These are phyloP conservation scores for Alloascoidea africana DNA, from an alignment of 805 yeast species.

Conservation along the genomic window DNA sequence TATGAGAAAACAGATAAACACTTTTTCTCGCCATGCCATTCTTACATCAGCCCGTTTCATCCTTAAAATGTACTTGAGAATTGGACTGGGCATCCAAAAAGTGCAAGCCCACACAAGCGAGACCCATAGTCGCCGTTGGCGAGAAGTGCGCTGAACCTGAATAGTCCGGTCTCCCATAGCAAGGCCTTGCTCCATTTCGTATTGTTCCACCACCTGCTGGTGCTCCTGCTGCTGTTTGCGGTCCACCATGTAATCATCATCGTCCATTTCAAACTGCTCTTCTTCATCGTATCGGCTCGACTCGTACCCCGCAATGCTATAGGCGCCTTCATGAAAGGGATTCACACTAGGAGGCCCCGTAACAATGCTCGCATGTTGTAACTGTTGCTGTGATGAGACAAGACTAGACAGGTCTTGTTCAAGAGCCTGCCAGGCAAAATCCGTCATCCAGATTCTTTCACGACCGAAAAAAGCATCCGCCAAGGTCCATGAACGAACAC, in stretches of 20 bases:
- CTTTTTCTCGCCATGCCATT: constrained; percentile 26
- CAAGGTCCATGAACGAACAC: constrained; percentile 16
- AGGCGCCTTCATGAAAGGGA: not conserved
- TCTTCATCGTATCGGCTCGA: constrained; percentile 3
- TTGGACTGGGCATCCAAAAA: constrained; percentile 24
- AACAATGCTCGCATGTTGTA: too few relatives aligned
- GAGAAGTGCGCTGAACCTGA: constrained; percentile 16
- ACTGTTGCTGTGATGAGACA: constrained; percentile 1
- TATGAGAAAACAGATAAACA: constrained; percentile 20
- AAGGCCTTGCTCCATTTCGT: constrained; percentile 16
- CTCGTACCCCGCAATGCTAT: not conserved
- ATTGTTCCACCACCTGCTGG: constrained; percentile 2
- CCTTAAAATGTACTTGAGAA: constrained; percentile 17
- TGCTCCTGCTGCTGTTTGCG: constrained; percentile 1
- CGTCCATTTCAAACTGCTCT: constrained; percentile 2
- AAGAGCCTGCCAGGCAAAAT: constrained; percentile 20
- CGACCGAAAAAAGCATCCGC: constrained; percentile 19
- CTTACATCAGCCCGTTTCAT: constrained; percentile 25
- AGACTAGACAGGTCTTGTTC: constrained; percentile 12
- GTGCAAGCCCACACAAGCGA: constrained; percentile 23
- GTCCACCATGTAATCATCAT: too few relatives aligned
- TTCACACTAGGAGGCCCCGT: too few relatives aligned
- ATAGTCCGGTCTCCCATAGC: constrained; percentile 15
- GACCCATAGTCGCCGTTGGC: constrained; percentile 20
- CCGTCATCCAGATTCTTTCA: constrained; percentile 21